Evolutionary conservation across 257 asterid species (phyloP).

Genomic region (Handroanthus guayacan): DNA sequence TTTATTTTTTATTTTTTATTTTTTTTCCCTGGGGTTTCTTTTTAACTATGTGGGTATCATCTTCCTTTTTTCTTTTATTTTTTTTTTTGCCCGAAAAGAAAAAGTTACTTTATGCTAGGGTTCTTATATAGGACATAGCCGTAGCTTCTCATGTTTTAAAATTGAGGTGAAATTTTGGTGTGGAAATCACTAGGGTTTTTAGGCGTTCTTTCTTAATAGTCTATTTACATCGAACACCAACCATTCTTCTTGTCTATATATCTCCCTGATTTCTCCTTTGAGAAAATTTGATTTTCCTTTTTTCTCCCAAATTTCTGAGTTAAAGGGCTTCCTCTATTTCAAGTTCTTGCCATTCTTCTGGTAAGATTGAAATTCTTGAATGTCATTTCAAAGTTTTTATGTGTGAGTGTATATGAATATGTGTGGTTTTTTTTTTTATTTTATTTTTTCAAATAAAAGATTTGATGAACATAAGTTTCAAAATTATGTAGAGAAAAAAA

Average conservation of each 20-base stretch:
- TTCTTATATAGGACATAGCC: constrained; percentile 19
- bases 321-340: not conserved
- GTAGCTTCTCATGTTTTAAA: not conserved
- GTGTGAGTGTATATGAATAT: too few species aligned
- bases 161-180: constrained; percentile 12
- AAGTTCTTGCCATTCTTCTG: not conserved
- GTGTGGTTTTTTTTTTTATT: too few species aligned
- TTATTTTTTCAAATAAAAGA: not conserved
- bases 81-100: constrained; percentile 30
- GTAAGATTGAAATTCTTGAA: constrained; percentile 4
- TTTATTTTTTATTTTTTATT: too few species aligned
- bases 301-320: not conserved
- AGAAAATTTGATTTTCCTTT: not conserved
- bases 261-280: too few species aligned
- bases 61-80: too few species aligned
- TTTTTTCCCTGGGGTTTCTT: not conserved
- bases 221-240: constrained; percentile 24
- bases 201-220: not conserved
- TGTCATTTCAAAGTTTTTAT: too few species aligned
- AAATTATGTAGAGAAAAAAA: constrained; percentile 2
- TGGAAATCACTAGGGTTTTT: constrained; percentile 48
- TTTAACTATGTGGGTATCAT: not conserved
- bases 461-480: not conserved
- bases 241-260: not conserved
- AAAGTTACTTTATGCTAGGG: constrained; percentile 38